Evolutionary conservation across 2,329 filamentous ascomycete genomes (phyloP).

Genomic region (Aspergillus latus): DNA sequence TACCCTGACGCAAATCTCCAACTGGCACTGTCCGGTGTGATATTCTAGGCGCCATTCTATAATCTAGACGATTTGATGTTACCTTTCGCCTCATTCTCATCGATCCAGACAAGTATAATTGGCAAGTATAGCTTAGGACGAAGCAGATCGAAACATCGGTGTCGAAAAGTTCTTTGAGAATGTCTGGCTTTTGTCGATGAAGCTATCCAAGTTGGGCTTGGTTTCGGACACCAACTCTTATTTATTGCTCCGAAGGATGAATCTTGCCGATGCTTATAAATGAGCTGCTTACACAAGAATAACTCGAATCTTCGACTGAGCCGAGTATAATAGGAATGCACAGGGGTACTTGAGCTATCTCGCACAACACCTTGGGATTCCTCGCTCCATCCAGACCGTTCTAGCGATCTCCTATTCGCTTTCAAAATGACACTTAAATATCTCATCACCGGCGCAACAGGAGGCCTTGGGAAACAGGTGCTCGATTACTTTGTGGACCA

Average conservation of each 20-base stretch:
- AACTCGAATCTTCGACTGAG: not conserved
- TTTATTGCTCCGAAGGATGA: not conserved
- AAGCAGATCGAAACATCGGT: too few species aligned
- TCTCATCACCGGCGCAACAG: slow-evolving; percentile 40
- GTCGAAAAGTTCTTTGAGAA: too few species aligned
- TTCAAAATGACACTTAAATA: slow-evolving; percentile 36
- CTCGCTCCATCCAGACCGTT: not conserved
- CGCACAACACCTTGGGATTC: not conserved
- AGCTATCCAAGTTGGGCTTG: too few species aligned
- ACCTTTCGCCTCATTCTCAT: too few species aligned
- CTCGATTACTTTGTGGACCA: slow-evolving; percentile 34
- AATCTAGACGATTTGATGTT: too few species aligned
- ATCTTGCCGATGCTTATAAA: not conserved
- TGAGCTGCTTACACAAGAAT: not conserved
- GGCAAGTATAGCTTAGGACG: too few species aligned
- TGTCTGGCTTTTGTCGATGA: too few species aligned
- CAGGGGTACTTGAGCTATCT: not conserved
- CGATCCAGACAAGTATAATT: too few species aligned
- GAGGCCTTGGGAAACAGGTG: slow-evolving; percentile 37
- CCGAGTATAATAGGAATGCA: not conserved
- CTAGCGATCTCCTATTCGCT: not conserved
- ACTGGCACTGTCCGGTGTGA: too few species aligned
- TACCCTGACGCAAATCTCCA: too few species aligned
- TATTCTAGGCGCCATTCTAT: too few species aligned
- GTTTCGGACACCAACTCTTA: not conserved